Evolutionary conservation across 805 yeast genomes (phyloP), one percentile per base, ranked within the genome.

Genomic region (Yarrowia bubula): DNA sequence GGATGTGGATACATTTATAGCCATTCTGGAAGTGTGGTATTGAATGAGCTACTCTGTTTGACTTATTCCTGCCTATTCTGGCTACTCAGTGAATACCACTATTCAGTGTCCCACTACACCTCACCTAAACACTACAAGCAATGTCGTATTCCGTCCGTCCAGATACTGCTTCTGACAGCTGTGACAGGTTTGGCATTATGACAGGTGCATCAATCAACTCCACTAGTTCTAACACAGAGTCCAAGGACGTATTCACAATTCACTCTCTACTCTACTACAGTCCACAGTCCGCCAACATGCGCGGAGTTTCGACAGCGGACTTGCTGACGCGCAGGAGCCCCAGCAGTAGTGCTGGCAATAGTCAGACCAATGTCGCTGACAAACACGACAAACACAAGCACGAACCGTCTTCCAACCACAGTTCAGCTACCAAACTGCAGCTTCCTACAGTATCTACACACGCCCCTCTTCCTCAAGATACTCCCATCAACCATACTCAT

Each of bases 211-310:
- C 28, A 22, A 22, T n/a, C n/a, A n/a, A 22, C 5, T 22, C 5
- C 28, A 22, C 28, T 22, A 22, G 28, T 22, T 22, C 28, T 22
- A 22, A 22, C 28, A 22, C 28, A 22, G 28, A 22, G 28, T 22
- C 28, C 5, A 22, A 3, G 28, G 28, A 22, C 28, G 28, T 22
- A 22, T 22, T 22, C 60, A 51, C 22, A 51, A 51, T 51, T 51
- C 60, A 51, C 44, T 51, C 60, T 28, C 44, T 51, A 28, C 8
- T 51, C 35, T 51, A 51, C 44, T 51, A 51, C 44, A 38, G 35
- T 10, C 60, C 60, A 10, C 60, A 37, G 11, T 51, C 60, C 33
- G 46, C 44, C 44, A 39, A 37, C 37, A 51, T 37, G 60, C 43
- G 60, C 38, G 55, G 55, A 11, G 42, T 48, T 10, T 48, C 55